Percentiles rank a stretch among this genome's conserved stretches.
Conservation (phyloP, 2,329 filamentous ascomycete species). For the Penicillium palitans region DNA sequence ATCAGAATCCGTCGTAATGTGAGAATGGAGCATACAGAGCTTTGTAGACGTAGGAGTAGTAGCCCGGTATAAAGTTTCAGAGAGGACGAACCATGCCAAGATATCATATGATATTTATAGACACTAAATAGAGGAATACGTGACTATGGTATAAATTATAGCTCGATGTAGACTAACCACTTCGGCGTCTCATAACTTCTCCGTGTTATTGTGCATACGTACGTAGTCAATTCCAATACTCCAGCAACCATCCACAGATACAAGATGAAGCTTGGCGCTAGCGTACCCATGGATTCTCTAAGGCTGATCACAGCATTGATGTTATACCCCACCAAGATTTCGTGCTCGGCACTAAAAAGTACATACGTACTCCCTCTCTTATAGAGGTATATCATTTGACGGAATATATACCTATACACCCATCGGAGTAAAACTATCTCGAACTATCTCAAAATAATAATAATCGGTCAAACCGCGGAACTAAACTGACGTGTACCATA, state of each 20-base stretch:
- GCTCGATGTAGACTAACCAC: not conserved
- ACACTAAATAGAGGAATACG: not conserved
- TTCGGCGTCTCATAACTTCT: not conserved
- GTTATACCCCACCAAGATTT: not conserved
- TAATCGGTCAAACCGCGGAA: not conserved
- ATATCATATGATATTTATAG: not conserved
- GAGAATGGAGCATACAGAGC: not conserved
- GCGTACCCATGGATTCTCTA: not conserved
- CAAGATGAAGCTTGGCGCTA: not conserved
- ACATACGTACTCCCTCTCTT: not conserved
- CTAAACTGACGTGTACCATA: too few relatives aligned
- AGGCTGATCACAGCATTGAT: not conserved
- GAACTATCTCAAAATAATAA: not conserved
- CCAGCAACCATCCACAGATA: not conserved
- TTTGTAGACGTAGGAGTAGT: not conserved
- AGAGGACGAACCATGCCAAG: not conserved
- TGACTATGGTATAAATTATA: too few relatives aligned
- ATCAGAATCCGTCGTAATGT: not conserved
- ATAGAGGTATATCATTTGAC: not conserved
- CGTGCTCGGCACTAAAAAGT: not conserved
- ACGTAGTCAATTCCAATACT: not conserved
- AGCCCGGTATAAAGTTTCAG: not conserved
- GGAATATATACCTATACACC: not conserved
- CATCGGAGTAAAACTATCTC: not conserved
- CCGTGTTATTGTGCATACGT: not conserved